Percentiles rank a stretch among this genome's conserved stretches.
phyloP scores from a whole-genome alignment of 1,139 yeast genomes.

The Ogataea hybrid region DNA sequence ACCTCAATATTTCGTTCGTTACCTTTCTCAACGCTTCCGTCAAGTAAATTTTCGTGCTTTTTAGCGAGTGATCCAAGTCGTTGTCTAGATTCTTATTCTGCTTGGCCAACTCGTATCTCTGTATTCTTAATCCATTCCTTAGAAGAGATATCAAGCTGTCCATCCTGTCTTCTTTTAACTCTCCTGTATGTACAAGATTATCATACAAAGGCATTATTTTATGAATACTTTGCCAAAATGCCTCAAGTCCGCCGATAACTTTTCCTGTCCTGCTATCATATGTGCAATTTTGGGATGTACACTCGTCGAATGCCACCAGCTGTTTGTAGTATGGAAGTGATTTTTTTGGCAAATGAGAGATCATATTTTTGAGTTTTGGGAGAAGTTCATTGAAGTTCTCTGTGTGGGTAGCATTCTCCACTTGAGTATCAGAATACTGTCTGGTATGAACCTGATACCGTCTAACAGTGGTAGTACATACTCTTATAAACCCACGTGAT shows the following conservation, averaged over 20 bases:
- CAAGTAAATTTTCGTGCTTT: slow-evolving; percentile 42
- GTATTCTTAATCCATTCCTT: slow-evolving; percentile 49
- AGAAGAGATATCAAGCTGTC: slow-evolving; percentile 43
- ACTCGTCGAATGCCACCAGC: slow-evolving; percentile 45
- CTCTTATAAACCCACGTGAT: neutral
- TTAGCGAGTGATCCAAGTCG: slow-evolving; percentile 47
- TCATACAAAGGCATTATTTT: slow-evolving; percentile 47
- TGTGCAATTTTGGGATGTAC: slow-evolving; percentile 40
- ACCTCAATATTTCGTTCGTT: slow-evolving; percentile 44
- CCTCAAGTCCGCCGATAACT: slow-evolving; percentile 27
- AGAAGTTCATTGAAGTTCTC: neutral
- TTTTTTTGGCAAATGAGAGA: slow-evolving; percentile 22
- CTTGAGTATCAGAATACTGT: too few species aligned
- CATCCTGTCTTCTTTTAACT: slow-evolving; percentile 40
- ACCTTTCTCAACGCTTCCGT: slow-evolving; percentile 42
- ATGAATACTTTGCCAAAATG: slow-evolving; percentile 46
- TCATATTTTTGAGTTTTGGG: slow-evolving; percentile 19
- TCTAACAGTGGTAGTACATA: neutral
- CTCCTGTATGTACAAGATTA: slow-evolving; percentile 43
- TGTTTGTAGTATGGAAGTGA: slow-evolving; percentile 29
- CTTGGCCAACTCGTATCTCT: slow-evolving; percentile 45
- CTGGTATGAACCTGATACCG: neutral
- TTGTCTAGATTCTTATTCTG: slow-evolving; percentile 50
- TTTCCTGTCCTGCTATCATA: slow-evolving; percentile 25
- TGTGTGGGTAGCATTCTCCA: neutral